Base-by-base conservation (phyloP, 2,329 filamentous ascomycete species). In the Arthroderma sp. region DNA sequence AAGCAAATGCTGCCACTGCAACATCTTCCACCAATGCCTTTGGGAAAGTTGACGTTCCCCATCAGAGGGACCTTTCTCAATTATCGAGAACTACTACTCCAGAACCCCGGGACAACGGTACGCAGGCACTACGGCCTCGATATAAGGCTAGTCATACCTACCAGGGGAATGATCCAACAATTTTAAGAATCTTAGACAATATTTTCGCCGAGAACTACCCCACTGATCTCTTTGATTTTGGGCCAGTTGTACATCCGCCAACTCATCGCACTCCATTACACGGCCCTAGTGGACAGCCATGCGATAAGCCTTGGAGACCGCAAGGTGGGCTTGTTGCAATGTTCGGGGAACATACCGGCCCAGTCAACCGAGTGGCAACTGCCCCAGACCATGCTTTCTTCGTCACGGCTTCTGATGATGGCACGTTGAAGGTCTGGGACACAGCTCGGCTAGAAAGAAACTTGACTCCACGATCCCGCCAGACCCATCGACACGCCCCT, bases 351-450 rank as follows among this genome's bases (percentile, higher is more conserved):
- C 93, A 98, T 67, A 84, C 79, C 28, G 88, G 83, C 0, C 81
- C 88, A 6, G 82, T 97, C 62, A 95, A 87, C 66, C 83, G 91
- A 8, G 82, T 97, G 9, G 77, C 87, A 1, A 82, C 89, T 6
- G 85, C 93, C 1, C 89, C 91, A 0, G 93, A 98, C 67, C 91
- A 98, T 68, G 76, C 85, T 3, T 98, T 98, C 73, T 98, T 98
- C 71, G 80, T 96, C 58, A 97, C 93, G 0, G 91, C 85, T 5
- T 91, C 91, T 8, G 88, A 95, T 66, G 93, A 98, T 70, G 88
- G 93, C 2, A 83, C 81, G 5, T 88, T 96, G 58, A 95, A 88
- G 67, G 80, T 98, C 4, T 98, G 93, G 93, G 93, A 98, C 72
- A 86, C 89, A 25, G 84, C 84, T 25, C 81, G 93, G 23, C 78